Percentiles rank a stretch among this genome's conserved stretches.
Evolutionary conservation across 1,139 yeast genomes (phyloP).

Genomic region (Petasospora fabianii): DNA sequence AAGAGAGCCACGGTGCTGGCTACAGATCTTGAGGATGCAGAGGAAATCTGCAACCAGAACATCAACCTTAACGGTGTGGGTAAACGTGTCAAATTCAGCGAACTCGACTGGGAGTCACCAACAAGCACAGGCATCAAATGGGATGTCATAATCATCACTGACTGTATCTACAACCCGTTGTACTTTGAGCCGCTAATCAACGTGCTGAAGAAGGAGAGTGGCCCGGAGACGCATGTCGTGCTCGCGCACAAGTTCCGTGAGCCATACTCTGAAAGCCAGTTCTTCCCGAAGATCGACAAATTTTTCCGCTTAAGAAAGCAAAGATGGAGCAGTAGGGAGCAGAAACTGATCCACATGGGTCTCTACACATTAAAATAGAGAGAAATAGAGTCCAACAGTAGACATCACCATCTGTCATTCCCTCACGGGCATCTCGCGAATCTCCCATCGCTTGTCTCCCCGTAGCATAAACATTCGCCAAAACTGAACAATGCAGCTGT

Average conservation of each 20-base stretch:
- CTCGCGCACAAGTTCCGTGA: constrained; percentile 29
- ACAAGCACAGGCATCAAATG: constrained; percentile 15
- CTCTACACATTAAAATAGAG: constrained; percentile 7
- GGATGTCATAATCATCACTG: constrained; percentile 27
- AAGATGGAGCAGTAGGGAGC: constrained; percentile 16
- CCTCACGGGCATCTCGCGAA: too few relatives aligned
- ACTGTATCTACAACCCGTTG: constrained; percentile 29
- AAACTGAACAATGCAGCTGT: background rate
- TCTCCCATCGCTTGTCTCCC: too few relatives aligned
- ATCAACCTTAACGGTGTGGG: constrained; percentile 17
- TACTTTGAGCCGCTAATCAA: constrained; percentile 27
- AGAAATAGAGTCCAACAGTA: background rate
- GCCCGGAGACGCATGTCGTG: constrained; percentile 16
- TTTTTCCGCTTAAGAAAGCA: constrained; percentile 16
- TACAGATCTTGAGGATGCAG: constrained; percentile 27
- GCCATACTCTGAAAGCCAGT: constrained; percentile 24
- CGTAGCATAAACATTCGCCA: background rate
- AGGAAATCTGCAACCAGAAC: constrained; percentile 25
- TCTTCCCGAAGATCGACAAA: constrained; percentile 19
- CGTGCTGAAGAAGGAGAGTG: constrained; percentile 23
- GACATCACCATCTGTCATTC: too few relatives aligned
- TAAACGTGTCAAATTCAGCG: constrained; percentile 16
- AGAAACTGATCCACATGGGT: constrained; percentile 20
- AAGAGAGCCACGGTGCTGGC: constrained; percentile 17
- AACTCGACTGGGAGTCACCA: constrained; percentile 27